Evolutionary conservation across 2,329 filamentous ascomycete genomes (phyloP), one percentile per base, ranked within the genome.

Genomic region (Fusarium sp.): DNA sequence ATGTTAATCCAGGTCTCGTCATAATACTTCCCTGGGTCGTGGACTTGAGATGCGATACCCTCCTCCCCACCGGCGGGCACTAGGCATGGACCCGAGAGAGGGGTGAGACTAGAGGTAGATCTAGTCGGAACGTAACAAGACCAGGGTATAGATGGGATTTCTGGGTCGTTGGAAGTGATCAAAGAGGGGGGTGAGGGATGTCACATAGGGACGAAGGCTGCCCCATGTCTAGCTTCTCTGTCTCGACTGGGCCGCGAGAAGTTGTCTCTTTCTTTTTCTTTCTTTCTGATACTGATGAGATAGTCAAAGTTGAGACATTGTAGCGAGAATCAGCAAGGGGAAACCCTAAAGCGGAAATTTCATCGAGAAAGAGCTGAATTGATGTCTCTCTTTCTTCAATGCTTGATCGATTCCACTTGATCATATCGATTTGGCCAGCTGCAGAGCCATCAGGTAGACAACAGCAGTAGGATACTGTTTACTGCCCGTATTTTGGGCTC

Each of bases 1-100:
- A 66, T 67, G 59, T 49, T 69, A 70, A 72, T 55, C 73, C 69
- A 71, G 59, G 71, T 74, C 74, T 76, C 72, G 72, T 74, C 73
- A 75, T 73, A 62, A 68, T 72, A 43, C 67, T 71, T 48, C 66
- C 42, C 64, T 65, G 49, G 62, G 66, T 63, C 43, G 60, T 68
- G 48, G 70, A 63, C 55, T 73, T 56, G 66, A 68, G 59, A 66
- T 72, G 48, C 59, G 59, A 66, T 64, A 55, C 72, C 73, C 64
- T 66, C 73, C 64, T 66, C 63, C 71, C 73, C 67, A 66, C 65
- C 42, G 49, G 49, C 30, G 46, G 68, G 43, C 40, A 62, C 66
- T 21, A 63, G 59, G 61, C 55, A 63, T 72, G 63, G 58, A 46
- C 53, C 51, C 45, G 60, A 62, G 20, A 37, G 48, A 50, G 47